Base-by-base conservation (phyloP, 2,329 filamentous ascomycete genomes). In the Alternaria alternata region DNA sequence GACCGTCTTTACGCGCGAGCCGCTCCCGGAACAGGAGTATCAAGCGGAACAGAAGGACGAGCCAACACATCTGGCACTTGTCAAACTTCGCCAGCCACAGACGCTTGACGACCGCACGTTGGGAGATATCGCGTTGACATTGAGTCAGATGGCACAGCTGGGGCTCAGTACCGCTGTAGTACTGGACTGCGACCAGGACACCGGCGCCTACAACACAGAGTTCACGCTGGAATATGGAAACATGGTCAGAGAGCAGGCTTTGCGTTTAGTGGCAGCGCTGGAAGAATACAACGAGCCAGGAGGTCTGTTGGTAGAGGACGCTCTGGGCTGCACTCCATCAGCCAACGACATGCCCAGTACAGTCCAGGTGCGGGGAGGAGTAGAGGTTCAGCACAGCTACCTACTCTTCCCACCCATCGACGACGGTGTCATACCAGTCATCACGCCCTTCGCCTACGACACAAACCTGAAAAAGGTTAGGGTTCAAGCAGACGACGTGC, bases 81-180 rank as follows among this genome's bases (percentile, higher is more conserved):
- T 97, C 66, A 97, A 96, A 79, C 84, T 99, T 55, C 87, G 91
- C 54, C 86, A 87, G 43, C 90, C 93, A 0, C 89, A 96, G 69
- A 79, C 83, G 2, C 84, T 96, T 47, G 85, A 91, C 69, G 86
- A 93, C 60, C 79, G 82, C 2, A 91, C 88, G 0, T 75, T 98
- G 11, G 80, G 85, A 46, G 94, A 93, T 1, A 88, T 98, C 59
- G 92, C 90, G 5, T 88, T 90, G 75, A 98, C 95, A 0, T 80
- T 99, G 41, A 89, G 89, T 30, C 94, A 97, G 76, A 87, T 99
- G 51, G 87, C 89, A 39, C 88, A 90, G 53, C 85, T 99, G 14
- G 94, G 95, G 3, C 85, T 99, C 67, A 84, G 88, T 51, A 93
- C 93, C 61, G 88, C 94, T 20, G 87, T 99, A 0, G 90, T 98